A percentile compares a stretch with the other conserved stretches of the same genome.
phyloP scores from a whole-genome alignment of 441 rosid species.

The Eutrema salsugineum region DNA sequence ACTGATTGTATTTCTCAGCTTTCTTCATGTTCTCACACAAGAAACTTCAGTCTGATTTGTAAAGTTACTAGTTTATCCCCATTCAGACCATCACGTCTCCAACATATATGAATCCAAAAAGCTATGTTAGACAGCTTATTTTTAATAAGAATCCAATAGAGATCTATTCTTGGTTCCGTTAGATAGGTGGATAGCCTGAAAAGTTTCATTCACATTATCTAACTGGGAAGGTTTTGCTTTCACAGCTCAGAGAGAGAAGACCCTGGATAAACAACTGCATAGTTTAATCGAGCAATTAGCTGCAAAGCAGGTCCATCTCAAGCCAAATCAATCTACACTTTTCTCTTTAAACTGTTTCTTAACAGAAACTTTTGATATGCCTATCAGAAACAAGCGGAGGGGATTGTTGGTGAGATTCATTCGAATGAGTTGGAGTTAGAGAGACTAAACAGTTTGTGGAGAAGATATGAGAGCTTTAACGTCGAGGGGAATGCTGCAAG shows the following conservation, averaged over 20 bases:
- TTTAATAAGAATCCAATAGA: constrained; percentile 11
- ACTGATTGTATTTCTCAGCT: not conserved
- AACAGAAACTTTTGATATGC: constrained; percentile 5
- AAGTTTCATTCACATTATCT: not conserved
- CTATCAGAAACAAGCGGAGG: constrained; percentile 83
- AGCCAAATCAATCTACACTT: not conserved
- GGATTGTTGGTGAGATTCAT: constrained; percentile 69
- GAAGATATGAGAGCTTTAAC: constrained; percentile 51
- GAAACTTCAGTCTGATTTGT: not conserved
- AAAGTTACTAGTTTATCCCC: not conserved
- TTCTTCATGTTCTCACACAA: not conserved
- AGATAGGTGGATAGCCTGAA: constrained; percentile 3
- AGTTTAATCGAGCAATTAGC: constrained; percentile 86
- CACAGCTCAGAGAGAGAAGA: constrained; percentile 90
- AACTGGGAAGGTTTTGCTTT: constrained; percentile 1
- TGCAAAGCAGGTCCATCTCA: constrained; percentile 64
- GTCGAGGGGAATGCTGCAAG: constrained; percentile 56
- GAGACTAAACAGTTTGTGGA: constrained; percentile 63
- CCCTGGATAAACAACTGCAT: constrained; percentile 85
- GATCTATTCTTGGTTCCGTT: not conserved
- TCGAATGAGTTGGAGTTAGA: constrained; percentile 71
- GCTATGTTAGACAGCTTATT: not conserved
- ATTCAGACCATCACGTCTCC: not conserved
- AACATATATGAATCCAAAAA: not conserved
- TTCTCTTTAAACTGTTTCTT: constrained; percentile 3